Base-by-base conservation (phyloP, 306 rosid genomes). In the Casuarina glauca region DNA sequence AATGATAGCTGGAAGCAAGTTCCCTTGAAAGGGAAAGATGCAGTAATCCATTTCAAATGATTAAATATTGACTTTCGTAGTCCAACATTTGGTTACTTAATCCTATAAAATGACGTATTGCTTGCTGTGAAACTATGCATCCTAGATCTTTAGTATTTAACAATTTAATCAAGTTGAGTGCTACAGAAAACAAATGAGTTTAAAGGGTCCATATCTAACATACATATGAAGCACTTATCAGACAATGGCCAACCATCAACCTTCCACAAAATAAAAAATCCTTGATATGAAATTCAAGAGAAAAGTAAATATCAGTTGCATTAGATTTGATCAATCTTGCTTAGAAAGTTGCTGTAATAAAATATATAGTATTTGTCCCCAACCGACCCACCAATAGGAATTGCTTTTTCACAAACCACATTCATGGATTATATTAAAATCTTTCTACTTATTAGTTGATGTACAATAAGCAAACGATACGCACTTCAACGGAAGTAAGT, bases 1-100 rank as follows among this genome's bases (percentile, higher is more conserved):
- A 79, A 77, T 84, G 81, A 82, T 87, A 87, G 90, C 90, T 87
- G 90, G 82, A 87, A 38, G 66, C 90, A 87, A 77, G 69, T 63
- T 78, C 61, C 68, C 84, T 84, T 74, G 45, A 81, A 84, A 73
- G 73, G 79, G 79, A 79, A 83, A 79, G 69, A 63, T 63, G 42
- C 5, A 38, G 39, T 10, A 63, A 63, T 13, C 69, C 69, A 63
- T 36, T 63, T 63, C 46, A 36, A 63, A 13, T 13, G 20, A 38
- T 16, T 38, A 17, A 62, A 4, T 4, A 63, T 5, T 5, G 69
- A 63, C 69, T 63, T 63, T 4, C 9, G 9, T 26, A 57, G 20
- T 63, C 46, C 69, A 63, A 36, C 44, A 13, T 63, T 61, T 15
- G 43, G 15, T 38, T 36, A 36, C 13, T 38, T 38, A 36, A 63